These are phyloP conservation scores for Rhodotorula sp. DNA, from an alignment of 1,284 basidiomycete genomes.

Conservation along the genomic window DNA sequence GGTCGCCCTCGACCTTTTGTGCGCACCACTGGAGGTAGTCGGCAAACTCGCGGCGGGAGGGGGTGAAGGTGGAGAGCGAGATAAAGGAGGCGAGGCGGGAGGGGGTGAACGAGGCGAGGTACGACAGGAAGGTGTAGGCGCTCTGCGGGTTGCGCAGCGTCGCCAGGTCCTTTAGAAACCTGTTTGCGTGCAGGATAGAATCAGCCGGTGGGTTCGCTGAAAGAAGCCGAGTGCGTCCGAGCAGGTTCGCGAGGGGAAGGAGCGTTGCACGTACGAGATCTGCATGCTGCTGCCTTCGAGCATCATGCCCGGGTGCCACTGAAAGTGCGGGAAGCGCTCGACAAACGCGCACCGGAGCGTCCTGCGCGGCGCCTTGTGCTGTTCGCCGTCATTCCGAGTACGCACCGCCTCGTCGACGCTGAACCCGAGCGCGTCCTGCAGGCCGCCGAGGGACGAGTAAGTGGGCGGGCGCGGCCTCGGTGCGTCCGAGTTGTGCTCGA, in stretches of 20 bases:
- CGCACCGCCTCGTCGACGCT: not conserved
- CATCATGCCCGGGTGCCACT: constrained; percentile 62
- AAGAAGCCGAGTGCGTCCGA: not conserved
- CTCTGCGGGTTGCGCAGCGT: constrained; percentile 62
- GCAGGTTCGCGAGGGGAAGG: too few relatives aligned
- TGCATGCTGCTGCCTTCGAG: constrained; percentile 63
- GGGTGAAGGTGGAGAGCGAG: constrained; percentile 53
- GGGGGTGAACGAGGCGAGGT: constrained; percentile 57
- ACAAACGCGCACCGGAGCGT: constrained; percentile 57
- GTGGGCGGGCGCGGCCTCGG: constrained; percentile 5
- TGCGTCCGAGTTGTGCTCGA: constrained; percentile 51
- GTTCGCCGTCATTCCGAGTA: not conserved
- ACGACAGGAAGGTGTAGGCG: constrained; percentile 62
- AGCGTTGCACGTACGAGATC: constrained; percentile 49
- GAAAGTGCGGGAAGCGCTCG: constrained; percentile 53
- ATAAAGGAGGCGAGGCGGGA: constrained; percentile 58
- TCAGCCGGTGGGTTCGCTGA: too few relatives aligned
- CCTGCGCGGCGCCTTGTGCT: not conserved
- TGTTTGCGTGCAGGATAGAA: constrained; percentile 28
- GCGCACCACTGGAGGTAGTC: constrained; percentile 65
- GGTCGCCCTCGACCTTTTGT: constrained; percentile 45
- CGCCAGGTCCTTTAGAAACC: constrained; percentile 64
- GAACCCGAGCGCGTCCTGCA: constrained; percentile 33
- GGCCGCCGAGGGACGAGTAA: constrained; percentile 34
- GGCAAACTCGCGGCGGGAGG: constrained; percentile 56